Percentiles rank a stretch among this genome's conserved stretches.
Evolutionary conservation across 2,329 filamentous ascomycete genomes (phyloP).

Genomic region (Cladophialophora carrionii): DNA sequence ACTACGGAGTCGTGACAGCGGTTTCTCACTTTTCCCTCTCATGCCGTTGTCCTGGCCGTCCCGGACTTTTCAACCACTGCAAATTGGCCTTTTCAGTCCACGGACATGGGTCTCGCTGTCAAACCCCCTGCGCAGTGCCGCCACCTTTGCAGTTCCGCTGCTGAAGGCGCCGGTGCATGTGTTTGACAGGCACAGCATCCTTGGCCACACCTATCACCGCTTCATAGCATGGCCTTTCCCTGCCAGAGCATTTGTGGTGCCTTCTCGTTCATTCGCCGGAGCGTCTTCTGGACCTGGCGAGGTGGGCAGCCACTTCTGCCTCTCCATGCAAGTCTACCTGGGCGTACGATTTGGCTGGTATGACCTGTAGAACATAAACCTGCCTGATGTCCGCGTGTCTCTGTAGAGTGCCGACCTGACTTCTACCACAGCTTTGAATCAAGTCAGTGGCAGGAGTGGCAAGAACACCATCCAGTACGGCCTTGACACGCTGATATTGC

Average conservation of each 20-base stretch:
- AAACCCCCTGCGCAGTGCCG: not conserved
- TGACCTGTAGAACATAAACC: slow-evolving; percentile 30
- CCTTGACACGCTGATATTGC: not conserved
- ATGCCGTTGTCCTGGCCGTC: slow-evolving; percentile 23
- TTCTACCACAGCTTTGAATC: slow-evolving; percentile 1
- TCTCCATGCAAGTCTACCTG: slow-evolving; percentile 5
- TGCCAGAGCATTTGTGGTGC: slow-evolving; percentile 2
- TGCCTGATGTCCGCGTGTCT: slow-evolving; percentile 14
- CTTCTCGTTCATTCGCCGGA: slow-evolving; percentile 8
- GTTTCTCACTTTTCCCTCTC: not conserved
- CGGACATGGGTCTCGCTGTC: not conserved
- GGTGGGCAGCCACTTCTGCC: slow-evolving; percentile 10
- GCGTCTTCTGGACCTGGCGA: slow-evolving; percentile 4
- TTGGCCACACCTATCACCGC: not conserved
- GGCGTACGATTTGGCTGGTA: slow-evolving; percentile 15
- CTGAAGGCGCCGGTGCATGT: not conserved
- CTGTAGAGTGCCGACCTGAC: not conserved
- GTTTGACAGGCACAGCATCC: slow-evolving; percentile 1
- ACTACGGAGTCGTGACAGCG: not conserved
- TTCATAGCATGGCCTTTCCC: not conserved
- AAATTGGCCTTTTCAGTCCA: not conserved
- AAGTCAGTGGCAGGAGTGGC: not conserved
- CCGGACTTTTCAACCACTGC: slow-evolving; percentile 22
- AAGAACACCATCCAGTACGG: not conserved
- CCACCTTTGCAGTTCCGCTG: not conserved